A percentile compares a stretch with the other conserved stretches of the same genome.
phyloP scores from a whole-genome alignment of 768 basidiomycete species.

The Agrocybe chaxingu region DNA sequence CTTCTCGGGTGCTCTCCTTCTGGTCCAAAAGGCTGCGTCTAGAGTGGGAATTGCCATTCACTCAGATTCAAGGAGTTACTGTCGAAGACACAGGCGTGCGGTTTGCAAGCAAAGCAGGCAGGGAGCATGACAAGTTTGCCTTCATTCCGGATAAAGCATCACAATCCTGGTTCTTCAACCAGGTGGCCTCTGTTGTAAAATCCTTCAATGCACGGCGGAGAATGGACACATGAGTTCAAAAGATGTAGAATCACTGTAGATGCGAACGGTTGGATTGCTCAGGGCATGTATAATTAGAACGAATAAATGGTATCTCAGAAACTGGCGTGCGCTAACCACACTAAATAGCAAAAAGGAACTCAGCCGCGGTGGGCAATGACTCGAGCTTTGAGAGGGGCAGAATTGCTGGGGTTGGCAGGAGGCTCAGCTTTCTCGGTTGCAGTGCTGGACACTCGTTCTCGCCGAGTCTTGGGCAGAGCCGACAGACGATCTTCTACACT shows the following conservation, averaged over 20 bases:
- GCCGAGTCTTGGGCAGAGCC: conserved; percentile 30
- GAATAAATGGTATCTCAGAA: conserved; percentile 13
- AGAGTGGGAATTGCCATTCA: conserved; percentile 90
- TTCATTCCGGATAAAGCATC: conserved; percentile 72
- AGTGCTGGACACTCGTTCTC: conserved; percentile 59
- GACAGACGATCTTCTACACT: conserved; percentile 27
- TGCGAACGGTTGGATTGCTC: not conserved
- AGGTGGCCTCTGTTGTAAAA: conserved; percentile 75
- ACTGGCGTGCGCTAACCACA: not conserved
- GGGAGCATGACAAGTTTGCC: conserved; percentile 72
- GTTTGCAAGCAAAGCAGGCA: conserved; percentile 77
- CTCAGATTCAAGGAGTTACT: conserved; percentile 81
- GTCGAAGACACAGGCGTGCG: conserved; percentile 91
- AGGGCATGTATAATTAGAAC: conserved; percentile 12
- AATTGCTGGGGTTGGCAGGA: conserved; percentile 20
- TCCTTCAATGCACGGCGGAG: conserved; percentile 69
- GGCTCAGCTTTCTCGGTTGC: conserved; percentile 28
- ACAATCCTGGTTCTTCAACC: conserved; percentile 78
- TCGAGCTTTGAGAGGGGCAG: conserved; percentile 5
- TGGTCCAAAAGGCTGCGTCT: conserved; percentile 81
- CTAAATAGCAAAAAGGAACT: not conserved
- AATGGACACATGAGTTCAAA: conserved; percentile 42
- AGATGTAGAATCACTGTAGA: not conserved
- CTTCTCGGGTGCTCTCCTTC: conserved; percentile 75
- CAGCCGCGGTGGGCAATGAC: conserved; percentile 7